Conservation (phyloP, 345 rosid species). For the Citrus medica region DNA sequence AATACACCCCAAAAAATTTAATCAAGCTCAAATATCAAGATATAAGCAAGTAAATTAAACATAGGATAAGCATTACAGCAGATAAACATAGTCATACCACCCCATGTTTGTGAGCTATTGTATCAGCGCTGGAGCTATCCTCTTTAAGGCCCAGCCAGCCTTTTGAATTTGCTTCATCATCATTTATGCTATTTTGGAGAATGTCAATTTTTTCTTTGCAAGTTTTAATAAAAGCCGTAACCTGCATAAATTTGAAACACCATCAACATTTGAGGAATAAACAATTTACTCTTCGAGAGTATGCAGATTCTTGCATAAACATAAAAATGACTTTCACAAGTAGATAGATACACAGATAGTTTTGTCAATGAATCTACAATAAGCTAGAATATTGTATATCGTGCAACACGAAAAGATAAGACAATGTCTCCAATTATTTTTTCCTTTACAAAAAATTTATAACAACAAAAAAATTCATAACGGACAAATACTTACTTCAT, state of each 20-base stretch:
- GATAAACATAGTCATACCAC: slow-evolving; percentile 49
- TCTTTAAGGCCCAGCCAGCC: slow-evolving; percentile 73
- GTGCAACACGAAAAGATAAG: not conserved
- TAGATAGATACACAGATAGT: not conserved
- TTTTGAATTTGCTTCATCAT: slow-evolving; percentile 67
- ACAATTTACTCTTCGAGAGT: not conserved
- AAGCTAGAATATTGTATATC: not conserved
- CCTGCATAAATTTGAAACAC: slow-evolving; percentile 32
- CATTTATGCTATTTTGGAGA: slow-evolving; percentile 61
- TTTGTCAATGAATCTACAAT: not conserved
- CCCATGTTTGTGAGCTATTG: slow-evolving; percentile 90
- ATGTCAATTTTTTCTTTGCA: slow-evolving; percentile 89
- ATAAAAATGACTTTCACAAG: not conserved
- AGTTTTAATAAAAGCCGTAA: slow-evolving; percentile 73
- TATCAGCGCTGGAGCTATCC: slow-evolving; percentile 65
- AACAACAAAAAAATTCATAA: not conserved
- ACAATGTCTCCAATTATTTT: not conserved
- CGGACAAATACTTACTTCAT: slow-evolving; percentile 54
- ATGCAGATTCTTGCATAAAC: not conserved
- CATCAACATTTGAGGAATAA: not conserved
- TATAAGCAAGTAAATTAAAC: not conserved
- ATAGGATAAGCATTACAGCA: not conserved
- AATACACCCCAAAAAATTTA: too few relatives aligned
- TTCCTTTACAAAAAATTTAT: not conserved
- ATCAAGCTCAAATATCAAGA: not conserved